phyloP scores from a whole-genome alignment of 495 filamentous ascomycete genomes.

The Thermochaetoides thermophila region DNA sequence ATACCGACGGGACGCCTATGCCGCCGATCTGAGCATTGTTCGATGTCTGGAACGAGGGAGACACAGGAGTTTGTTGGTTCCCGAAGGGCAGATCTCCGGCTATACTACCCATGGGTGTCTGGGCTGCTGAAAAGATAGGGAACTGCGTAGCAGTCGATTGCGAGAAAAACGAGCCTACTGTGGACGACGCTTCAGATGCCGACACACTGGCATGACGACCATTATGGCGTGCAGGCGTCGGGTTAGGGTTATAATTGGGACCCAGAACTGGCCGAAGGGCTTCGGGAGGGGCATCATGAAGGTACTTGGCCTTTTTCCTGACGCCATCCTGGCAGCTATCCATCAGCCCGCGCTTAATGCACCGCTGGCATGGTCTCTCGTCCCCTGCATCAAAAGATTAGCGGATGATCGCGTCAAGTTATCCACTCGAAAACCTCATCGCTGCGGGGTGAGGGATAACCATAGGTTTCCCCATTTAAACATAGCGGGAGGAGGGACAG shows the following conservation, averaged over 20 bases:
- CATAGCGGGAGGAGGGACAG: background rate
- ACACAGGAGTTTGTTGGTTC: conserved; percentile 52
- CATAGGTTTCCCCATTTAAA: background rate
- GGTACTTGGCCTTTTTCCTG: conserved; percentile 97
- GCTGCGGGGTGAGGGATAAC: background rate
- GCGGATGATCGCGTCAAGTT: background rate
- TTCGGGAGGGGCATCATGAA: conserved; percentile 85
- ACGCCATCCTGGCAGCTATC: conserved; percentile 90
- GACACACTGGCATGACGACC: conserved; percentile 17
- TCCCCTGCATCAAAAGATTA: conserved; percentile 26
- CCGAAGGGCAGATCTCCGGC: conserved; percentile 39
- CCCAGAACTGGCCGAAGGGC: conserved; percentile 40
- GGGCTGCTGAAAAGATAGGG: conserved; percentile 16
- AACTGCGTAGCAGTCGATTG: conserved; percentile 24
- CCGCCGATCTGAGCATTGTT: conserved; percentile 12
- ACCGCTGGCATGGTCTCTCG: conserved; percentile 83
- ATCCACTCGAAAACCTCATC: background rate
- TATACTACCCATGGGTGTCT: conserved; percentile 18
- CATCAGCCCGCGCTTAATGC: conserved; percentile 81
- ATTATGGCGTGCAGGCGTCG: conserved; percentile 19
- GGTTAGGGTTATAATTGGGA: conserved; percentile 37
- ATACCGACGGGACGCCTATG: conserved; percentile 18
- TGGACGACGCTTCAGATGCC: conserved; percentile 20
- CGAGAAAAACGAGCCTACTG: conserved; percentile 20
- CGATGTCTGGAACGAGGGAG: conserved; percentile 44